Evolutionary conservation across 164 flowering plant genomes (phyloP).

Genomic region (Berberis thunbergii): DNA sequence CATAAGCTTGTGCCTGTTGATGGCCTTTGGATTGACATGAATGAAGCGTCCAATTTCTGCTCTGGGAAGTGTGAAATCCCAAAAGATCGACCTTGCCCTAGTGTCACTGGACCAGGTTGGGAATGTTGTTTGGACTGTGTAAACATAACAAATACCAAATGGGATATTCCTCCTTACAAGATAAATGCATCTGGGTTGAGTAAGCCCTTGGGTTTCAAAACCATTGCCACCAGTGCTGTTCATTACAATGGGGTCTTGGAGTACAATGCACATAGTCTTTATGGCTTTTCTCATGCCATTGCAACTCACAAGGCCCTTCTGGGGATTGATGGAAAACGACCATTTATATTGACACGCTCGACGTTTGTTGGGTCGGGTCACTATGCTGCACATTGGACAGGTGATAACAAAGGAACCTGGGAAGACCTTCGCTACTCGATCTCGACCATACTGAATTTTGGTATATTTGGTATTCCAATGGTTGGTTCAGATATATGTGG

Average conservation of each 20-base stretch:
- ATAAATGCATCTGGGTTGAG: conserved; percentile 71
- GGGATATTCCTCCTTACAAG: conserved; percentile 98
- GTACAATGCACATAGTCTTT: conserved; percentile 88
- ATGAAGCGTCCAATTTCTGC: conserved; percentile 89
- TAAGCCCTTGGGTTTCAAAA: conserved; percentile 69
- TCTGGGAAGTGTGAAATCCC: conserved; percentile 68
- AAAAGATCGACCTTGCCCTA: conserved; percentile 52
- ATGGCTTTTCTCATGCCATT: conserved; percentile 69
- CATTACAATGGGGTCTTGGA: conserved; percentile 87
- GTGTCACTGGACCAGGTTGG: conserved; percentile 69
- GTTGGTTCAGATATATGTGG: conserved; percentile 94
- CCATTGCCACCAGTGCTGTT: conserved; percentile 82
- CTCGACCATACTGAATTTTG: conserved; percentile 72
- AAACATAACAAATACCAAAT: conserved; percentile 69
- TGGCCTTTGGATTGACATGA: conserved; percentile 98
- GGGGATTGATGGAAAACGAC: conserved; percentile 61
- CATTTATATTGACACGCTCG: conserved; percentile 75
- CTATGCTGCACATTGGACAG: conserved; percentile 95
- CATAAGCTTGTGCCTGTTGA: conserved; percentile 82
- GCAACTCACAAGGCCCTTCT: conserved; percentile 81
- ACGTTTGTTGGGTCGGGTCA: conserved; percentile 86
- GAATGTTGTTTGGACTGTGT: conserved; percentile 87
- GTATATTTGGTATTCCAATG: conserved; percentile 86
- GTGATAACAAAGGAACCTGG: conserved; percentile 84
- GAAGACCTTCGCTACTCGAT: conserved; percentile 56